A percentile compares a stretch with the other conserved stretches of the same genome.
phyloP scores from a whole-genome alignment of 169 alveolate species.

The Plasmodium fragile region DNA sequence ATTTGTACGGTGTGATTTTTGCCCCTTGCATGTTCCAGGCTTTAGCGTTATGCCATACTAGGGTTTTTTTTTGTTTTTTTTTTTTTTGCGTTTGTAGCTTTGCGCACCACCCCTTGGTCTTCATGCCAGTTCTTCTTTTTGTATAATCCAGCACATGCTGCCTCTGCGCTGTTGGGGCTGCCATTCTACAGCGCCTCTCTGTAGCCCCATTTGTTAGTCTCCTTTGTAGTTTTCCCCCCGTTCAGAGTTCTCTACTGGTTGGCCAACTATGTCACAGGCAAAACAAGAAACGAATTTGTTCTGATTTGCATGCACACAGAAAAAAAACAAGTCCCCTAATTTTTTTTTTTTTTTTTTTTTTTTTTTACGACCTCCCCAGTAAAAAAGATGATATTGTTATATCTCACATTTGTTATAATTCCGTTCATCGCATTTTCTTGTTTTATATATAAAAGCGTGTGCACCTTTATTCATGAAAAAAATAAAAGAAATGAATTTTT shows the following conservation, averaged over 20 bases:
- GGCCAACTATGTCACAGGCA: background rate
- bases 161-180: background rate
- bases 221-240: background rate
- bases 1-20: background rate
- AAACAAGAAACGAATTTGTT: slow-evolving; percentile 1
- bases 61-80: background rate
- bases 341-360: background rate
- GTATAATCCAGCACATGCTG: background rate
- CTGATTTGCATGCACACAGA: slow-evolving; percentile 2
- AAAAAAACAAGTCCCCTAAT: background rate
- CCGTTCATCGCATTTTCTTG: slow-evolving; percentile 60
- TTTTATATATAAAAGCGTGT: slow-evolving; percentile 60
- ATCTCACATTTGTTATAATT: slow-evolving; percentile 50
- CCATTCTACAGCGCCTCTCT: background rate
- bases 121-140: background rate
- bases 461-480: slow-evolving; percentile 39
- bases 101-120: background rate
- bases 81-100: background rate
- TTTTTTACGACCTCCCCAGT: background rate
- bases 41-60: background rate
- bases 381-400: slow-evolving; percentile 53
- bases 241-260: background rate
- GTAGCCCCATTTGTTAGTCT: background rate
- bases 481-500: slow-evolving; percentile 61
- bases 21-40: background rate